A percentile compares a stretch with the other conserved stretches of the same genome.
Evolutionary conservation across 1,139 yeast genomes (phyloP).

Genomic region (Yamadazyma blattariae): DNA sequence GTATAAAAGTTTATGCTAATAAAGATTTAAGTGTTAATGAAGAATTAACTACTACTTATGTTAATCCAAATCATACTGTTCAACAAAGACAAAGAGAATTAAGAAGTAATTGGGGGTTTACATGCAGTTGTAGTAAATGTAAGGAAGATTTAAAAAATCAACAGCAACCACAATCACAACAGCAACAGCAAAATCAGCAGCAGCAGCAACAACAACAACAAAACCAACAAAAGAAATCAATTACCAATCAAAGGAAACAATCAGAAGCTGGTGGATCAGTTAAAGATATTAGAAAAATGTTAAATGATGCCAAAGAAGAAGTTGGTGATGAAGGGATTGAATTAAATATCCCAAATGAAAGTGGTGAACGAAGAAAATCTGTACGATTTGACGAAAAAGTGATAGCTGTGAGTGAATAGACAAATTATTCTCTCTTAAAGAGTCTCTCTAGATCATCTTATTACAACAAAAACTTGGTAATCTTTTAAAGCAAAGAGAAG

Average conservation of each 20-base stretch:
- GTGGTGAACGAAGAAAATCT: conserved; percentile 60
- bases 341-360: conserved; percentile 38
- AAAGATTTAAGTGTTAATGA: conserved; percentile 61
- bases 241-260: conserved; percentile 16
- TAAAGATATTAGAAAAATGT: conserved; percentile 44
- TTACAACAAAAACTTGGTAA: too few relatives aligned
- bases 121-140: conserved; percentile 70
- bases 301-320: conserved; percentile 31
- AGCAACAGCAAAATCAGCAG: conserved; percentile 12
- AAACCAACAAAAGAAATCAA: not conserved
- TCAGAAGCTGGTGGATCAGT: conserved; percentile 16
- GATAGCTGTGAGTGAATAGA: conserved; percentile 20
- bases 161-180: conserved; percentile 32
- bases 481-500: too few relatives aligned
- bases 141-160: conserved; percentile 48
- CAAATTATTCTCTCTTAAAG: not conserved
- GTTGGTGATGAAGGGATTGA: conserved; percentile 47
- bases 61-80: conserved; percentile 62
- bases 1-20: conserved; percentile 59
- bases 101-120: conserved; percentile 80
- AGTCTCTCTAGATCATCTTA: not conserved
- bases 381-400: conserved; percentile 72
- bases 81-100: conserved; percentile 64
- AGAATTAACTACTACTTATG: conserved; percentile 69
- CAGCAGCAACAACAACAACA: conserved; percentile 13